A percentile compares a stretch with the other conserved stretches of the same genome.
Conservation (phyloP, 805 yeast species). For the Wickerhamomyces strasburgensis region DNA sequence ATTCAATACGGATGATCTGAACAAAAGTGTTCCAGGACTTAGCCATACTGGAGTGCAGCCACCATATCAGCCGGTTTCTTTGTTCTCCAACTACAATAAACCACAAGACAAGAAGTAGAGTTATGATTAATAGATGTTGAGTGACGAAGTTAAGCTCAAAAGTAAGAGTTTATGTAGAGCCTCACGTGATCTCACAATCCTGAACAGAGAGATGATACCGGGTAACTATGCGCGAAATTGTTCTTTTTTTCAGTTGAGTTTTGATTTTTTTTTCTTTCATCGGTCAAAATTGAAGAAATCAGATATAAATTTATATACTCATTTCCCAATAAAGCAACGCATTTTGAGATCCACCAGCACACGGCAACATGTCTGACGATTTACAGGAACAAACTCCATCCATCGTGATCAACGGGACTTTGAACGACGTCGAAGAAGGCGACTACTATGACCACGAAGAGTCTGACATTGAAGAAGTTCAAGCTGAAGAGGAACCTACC, state of each 20-base stretch:
- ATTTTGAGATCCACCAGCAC: slow-evolving; percentile 1
- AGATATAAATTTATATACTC: neutral
- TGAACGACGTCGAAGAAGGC: slow-evolving; percentile 32
- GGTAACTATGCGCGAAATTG: slow-evolving; percentile 4
- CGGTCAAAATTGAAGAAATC: neutral
- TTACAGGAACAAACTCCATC: slow-evolving; percentile 82
- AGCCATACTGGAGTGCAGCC: neutral
- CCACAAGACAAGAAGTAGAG: too few relatives aligned
- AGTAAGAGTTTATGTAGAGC: too few relatives aligned
- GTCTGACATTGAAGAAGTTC: slow-evolving; percentile 35
- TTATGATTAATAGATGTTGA: too few relatives aligned
- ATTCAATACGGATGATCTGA: slow-evolving; percentile 50
- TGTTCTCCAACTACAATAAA: slow-evolving; percentile 6
- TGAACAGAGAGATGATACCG: too few relatives aligned
- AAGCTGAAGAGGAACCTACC: slow-evolving; percentile 36
- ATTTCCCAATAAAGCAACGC: neutral
- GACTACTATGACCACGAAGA: slow-evolving; percentile 34
- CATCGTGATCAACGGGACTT: slow-evolving; percentile 67
- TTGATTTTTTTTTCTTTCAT: slow-evolving; percentile 1
- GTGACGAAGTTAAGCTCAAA: too few relatives aligned
- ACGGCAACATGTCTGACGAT: slow-evolving; percentile 62
- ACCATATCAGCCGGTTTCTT: slow-evolving; percentile 1
- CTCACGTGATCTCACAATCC: too few relatives aligned
- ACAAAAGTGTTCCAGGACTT: neutral
- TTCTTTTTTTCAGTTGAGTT: slow-evolving; percentile 2